Evolutionary conservation across 352 stramenopile genomes (phyloP), one percentile per base, ranked within the genome.

Genomic region (Elongisporangium senticosum): DNA sequence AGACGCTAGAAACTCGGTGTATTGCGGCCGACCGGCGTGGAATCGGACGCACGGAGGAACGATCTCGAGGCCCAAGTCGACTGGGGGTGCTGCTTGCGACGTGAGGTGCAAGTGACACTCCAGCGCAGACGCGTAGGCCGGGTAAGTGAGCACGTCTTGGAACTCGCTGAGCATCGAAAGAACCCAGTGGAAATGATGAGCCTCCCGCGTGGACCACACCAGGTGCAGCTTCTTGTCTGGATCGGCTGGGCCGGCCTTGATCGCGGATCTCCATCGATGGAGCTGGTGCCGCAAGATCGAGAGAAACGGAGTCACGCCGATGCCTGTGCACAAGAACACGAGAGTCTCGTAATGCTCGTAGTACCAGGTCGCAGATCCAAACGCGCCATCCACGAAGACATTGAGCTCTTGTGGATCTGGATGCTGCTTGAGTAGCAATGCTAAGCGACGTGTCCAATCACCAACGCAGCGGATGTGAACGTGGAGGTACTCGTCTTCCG

Each of bases 281-380:
- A 85, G 64, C 22, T 76, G 51, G 37, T 79, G 64, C 6, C 74
- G 71, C n/a, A 83, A n/a, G 1, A 76, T 58, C 8, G 74, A 79
- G 53, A 79, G 53, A 39, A 79, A 82, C 13, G 74, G 76, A 1
- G 71, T 77, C 19, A 86, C 53, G 7, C 74, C 74, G 11, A 83
- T 59, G 10, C 74, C 76, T 23, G 67, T 58, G 0, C 62, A 67
- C 14, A 82, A n/a, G 22, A 83, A 57, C 17, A 64, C 50, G 7
- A 83, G 61, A 3, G 23, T 14, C n/a, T 66, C 43, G 63, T 79
- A 83, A n/a, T 55, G 64, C 19, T 2, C 4, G 37, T 64, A 74
- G 39, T 68, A 40, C 19, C 51, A 10, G 0, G 66, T 71, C 4
- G 71, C 63, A 0, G 73, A 67, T 2, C 66, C 69, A 39, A 79